Percentiles rank a stretch among this genome's conserved stretches.
phyloP scores from a whole-genome alignment of 2,329 filamentous ascomycete genomes.

The Phaeoacremonium minimum region DNA sequence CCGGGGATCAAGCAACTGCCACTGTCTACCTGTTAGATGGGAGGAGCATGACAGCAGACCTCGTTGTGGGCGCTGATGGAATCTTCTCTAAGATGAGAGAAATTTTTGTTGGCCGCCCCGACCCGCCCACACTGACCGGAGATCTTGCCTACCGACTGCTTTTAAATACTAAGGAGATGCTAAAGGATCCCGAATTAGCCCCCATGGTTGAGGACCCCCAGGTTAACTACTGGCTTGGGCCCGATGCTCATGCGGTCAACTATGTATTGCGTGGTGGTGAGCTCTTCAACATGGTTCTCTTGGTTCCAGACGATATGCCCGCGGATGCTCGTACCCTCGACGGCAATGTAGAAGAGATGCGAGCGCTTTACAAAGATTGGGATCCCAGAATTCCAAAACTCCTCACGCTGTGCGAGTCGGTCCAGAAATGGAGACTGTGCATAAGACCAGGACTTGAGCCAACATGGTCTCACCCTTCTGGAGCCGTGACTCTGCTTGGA shows the following conservation, averaged over 20 bases:
- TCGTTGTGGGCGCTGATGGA: slow-evolving; percentile 43
- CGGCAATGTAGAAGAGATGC: slow-evolving; percentile 44
- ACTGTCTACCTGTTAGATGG: slow-evolving; percentile 34
- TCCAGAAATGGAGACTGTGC: slow-evolving; percentile 58
- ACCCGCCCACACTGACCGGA: slow-evolving; percentile 42
- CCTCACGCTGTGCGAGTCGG: slow-evolving; percentile 49
- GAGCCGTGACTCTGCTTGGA: slow-evolving; percentile 54
- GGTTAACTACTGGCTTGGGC: slow-evolving; percentile 49
- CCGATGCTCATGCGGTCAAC: slow-evolving; percentile 47
- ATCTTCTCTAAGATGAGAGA: slow-evolving; percentile 39
- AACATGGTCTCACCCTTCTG: slow-evolving; percentile 51
- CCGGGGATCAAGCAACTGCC: slow-evolving; percentile 21
- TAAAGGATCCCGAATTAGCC: slow-evolving; percentile 38
- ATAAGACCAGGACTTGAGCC: slow-evolving; percentile 47
- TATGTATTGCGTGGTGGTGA: slow-evolving; percentile 42
- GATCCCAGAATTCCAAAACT: slow-evolving; percentile 54
- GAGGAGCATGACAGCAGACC: slow-evolving; percentile 28
- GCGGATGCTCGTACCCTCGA: slow-evolving; percentile 34
- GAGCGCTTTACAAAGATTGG: slow-evolving; percentile 49
- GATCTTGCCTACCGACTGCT: slow-evolving; percentile 46
- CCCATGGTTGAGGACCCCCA: slow-evolving; percentile 39
- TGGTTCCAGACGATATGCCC: slow-evolving; percentile 46
- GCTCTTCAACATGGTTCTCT: slow-evolving; percentile 45
- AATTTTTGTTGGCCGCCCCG: slow-evolving; percentile 34
- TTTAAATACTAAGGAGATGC: slow-evolving; percentile 37